Base-by-base conservation (phyloP, 148 eudicot genomes). In the Cornus florida region DNA sequence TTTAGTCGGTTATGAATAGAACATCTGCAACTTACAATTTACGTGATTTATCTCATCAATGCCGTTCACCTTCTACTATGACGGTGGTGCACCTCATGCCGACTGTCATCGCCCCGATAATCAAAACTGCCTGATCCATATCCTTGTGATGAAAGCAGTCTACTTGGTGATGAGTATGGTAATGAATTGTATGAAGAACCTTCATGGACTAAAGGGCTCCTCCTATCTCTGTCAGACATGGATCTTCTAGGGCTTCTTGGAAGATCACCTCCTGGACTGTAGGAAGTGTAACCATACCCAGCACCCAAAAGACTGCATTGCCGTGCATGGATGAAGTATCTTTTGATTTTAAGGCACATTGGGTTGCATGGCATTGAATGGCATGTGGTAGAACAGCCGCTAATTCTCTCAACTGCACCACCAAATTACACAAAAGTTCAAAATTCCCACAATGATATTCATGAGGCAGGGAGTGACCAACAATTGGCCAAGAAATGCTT, bases 201-300 rank as follows among this genome's bases (percentile, higher is more conserved):
- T 76, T 93, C 97, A 41, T 76, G 75, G 43, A 74, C 81, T 43
- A 77, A 82, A 72, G 88, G 87, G 74, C 85, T 88, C 77, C 89
- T 80, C 78, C 93, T 84, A 73, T 76, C 86, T 87, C 89, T 87
- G 67, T 90, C 94, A 14, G 89, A 86, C 67, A 38, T n/a, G 13
- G 95, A 83, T 87, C 94, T 88, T 78, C 88, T 86, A 69, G 95
- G 88, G 80, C 94, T 91, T 81, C 84, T 83, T 23, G 89, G 72
- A 48, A 70, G 70, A 73, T 69, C 84, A 17, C 75, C 85, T 75
- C 90, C 79, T 39, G 86, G 75, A 72, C 81, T 89, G 31, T 71
- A 78, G 71, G 83, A 82, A 77, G 68, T 41, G 70, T 82, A 81
- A 60, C 76, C n/a, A 10, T 87, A 6, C 90, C 39, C 88, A 39